These are phyloP conservation scores for Moniliophthora roreri DNA, from an alignment of 1,284 basidiomycete genomes.

Conservation along the genomic window DNA sequence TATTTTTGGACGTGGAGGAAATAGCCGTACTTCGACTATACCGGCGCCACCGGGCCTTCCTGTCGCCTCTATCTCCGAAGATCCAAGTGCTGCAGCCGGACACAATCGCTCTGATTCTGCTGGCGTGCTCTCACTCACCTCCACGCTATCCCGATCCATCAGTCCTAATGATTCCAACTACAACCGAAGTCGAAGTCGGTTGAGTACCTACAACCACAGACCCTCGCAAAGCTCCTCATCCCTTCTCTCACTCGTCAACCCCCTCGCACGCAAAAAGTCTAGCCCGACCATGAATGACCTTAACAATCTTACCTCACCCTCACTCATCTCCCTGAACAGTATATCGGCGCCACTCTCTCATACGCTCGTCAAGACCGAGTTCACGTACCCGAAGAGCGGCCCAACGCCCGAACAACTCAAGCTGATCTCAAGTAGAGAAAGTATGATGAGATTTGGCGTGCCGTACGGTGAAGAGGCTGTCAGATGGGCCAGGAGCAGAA, in stretches of 20 bases:
- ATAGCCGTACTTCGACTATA: slow-evolving; percentile 2
- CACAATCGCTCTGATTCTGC: slow-evolving; percentile 9
- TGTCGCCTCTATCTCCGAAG: slow-evolving; percentile 6
- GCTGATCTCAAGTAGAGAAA: slow-evolving; percentile 47
- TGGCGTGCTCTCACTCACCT: slow-evolving; percentile 13
- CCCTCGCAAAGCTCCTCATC: slow-evolving; percentile 17
- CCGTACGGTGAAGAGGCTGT: slow-evolving; percentile 54
- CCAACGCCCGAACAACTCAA: slow-evolving; percentile 54
- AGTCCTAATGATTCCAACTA: slow-evolving; percentile 1
- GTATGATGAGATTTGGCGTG: slow-evolving; percentile 46
- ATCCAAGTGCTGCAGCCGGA: background rate
- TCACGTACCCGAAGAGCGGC: slow-evolving; percentile 48
- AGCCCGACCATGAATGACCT: slow-evolving; percentile 28
- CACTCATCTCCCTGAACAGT: slow-evolving; percentile 47
- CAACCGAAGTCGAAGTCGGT: background rate
- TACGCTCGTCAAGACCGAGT: slow-evolving; percentile 48
- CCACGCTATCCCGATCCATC: slow-evolving; percentile 8
- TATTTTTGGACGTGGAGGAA: slow-evolving; percentile 11
- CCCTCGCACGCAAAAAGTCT: slow-evolving; percentile 41
- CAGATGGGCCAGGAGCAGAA: slow-evolving; percentile 41
- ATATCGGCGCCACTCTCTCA: slow-evolving; percentile 54
- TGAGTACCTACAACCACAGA: slow-evolving; percentile 8
- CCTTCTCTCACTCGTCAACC: slow-evolving; percentile 34
- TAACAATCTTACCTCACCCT: slow-evolving; percentile 41
- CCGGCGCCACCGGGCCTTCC: slow-evolving; percentile 5